A percentile compares a stretch with the other conserved stretches of the same genome.
phyloP scores from a whole-genome alignment of 2,329 filamentous ascomycete genomes.

The Nannizzia gypsea region DNA sequence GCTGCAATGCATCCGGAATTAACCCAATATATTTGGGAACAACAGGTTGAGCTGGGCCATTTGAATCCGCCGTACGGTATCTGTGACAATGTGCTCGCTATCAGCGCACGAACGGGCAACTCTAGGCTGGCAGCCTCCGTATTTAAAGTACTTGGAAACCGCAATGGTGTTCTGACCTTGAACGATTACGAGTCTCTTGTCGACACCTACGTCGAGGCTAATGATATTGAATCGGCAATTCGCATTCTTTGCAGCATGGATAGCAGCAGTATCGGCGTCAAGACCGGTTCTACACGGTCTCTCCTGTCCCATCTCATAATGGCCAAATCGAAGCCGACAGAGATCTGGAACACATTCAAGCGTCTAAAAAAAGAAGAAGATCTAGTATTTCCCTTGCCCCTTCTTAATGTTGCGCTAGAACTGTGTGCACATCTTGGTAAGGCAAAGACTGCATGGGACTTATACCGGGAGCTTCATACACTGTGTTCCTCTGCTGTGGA shows the following conservation, averaged over 20 bases:
- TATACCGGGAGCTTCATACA: slow-evolving; percentile 50
- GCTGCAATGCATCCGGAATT: slow-evolving; percentile 50
- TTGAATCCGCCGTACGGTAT: slow-evolving; percentile 53
- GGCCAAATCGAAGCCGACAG: slow-evolving; percentile 32
- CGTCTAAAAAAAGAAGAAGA: slow-evolving; percentile 38
- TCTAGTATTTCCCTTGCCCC: slow-evolving; percentile 39
- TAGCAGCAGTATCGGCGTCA: slow-evolving; percentile 47
- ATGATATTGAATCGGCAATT: slow-evolving; percentile 55
- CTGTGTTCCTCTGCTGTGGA: slow-evolving; percentile 37
- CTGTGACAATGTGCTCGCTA: slow-evolving; percentile 56
- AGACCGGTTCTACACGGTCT: slow-evolving; percentile 49
- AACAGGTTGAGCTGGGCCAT: slow-evolving; percentile 47
- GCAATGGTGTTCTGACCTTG: slow-evolving; percentile 43
- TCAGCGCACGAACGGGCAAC: slow-evolving; percentile 59
- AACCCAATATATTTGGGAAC: slow-evolving; percentile 60
- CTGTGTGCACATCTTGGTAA: slow-evolving; percentile 35
- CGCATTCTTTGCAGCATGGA: slow-evolving; percentile 63
- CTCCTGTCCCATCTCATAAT: slow-evolving; percentile 48
- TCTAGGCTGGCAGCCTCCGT: slow-evolving; percentile 57
- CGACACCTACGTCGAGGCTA: slow-evolving; percentile 51
- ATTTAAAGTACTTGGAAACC: slow-evolving; percentile 51
- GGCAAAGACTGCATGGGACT: slow-evolving; percentile 42
- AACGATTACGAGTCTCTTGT: slow-evolving; percentile 73
- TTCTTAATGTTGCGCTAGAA: slow-evolving; percentile 40
- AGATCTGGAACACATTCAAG: slow-evolving; percentile 47